Percentiles rank a stretch among this genome's conserved stretches.
Evolutionary conservation across 2,329 filamentous ascomycete genomes (phyloP).

Genomic region (Paecilomyces sp.): DNA sequence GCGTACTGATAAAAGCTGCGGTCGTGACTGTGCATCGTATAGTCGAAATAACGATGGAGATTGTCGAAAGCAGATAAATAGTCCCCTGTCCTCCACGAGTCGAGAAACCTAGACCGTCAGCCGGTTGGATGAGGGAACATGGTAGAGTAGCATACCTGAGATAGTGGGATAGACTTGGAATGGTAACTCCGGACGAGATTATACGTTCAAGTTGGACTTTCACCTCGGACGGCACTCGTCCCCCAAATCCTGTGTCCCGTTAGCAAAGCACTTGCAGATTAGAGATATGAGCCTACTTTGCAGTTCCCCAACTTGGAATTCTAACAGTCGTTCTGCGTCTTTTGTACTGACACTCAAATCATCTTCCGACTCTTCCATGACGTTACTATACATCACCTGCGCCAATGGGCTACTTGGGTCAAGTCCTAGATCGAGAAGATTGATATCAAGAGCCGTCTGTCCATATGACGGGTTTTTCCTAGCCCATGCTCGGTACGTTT

Average conservation of each 20-base stretch:
- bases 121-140: background rate
- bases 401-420: conserved; percentile 43
- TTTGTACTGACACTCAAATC: conserved; percentile 58
- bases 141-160: conserved; percentile 47
- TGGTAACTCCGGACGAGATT: conserved; percentile 57
- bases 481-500: conserved; percentile 58
- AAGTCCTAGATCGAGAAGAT: conserved; percentile 53
- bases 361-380: conserved; percentile 35
- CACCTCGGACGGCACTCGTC: conserved; percentile 67
- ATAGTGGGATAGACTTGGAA: conserved; percentile 70
- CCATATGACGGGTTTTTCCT: conserved; percentile 43
- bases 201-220: conserved; percentile 63
- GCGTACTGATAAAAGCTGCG: conserved; percentile 91
- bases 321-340: conserved; percentile 72
- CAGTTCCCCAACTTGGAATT: conserved; percentile 82
- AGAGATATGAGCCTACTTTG: conserved; percentile 53
- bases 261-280: conserved; percentile 9
- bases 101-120: conserved; percentile 60
- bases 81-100: conserved; percentile 86
- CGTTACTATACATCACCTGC: conserved; percentile 44
- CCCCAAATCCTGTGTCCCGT: conserved; percentile 58
- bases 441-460: conserved; percentile 52
- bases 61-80: conserved; percentile 85
- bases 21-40: conserved; percentile 80
- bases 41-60: conserved; percentile 93